A percentile compares a stretch with the other conserved stretches of the same genome.
phyloP scores from a whole-genome alignment of 345 rosid genomes.

The Sisymbrium irio region DNA sequence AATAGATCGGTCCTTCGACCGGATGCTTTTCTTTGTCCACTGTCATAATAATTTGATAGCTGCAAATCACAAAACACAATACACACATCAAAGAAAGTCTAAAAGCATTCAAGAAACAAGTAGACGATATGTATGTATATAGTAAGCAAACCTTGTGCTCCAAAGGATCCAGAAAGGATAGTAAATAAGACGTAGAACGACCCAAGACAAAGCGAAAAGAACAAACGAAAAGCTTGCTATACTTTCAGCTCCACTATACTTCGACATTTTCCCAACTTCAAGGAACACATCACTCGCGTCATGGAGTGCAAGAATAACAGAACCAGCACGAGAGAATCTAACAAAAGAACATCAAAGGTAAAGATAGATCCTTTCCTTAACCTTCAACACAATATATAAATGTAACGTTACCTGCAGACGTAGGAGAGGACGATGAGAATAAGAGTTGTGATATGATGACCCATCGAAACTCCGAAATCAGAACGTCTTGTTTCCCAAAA shows the following conservation, averaged over 20 bases:
- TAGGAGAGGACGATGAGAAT: conserved; percentile 83
- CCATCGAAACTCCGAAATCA: conserved; percentile 96
- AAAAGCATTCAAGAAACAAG: conserved; percentile 15
- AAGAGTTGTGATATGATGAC: conserved; percentile 88
- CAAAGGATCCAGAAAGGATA: conserved; percentile 97
- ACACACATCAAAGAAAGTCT: background rate
- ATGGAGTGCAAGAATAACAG: conserved; percentile 90
- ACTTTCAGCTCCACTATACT: conserved; percentile 79
- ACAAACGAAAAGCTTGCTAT: conserved; percentile 71
- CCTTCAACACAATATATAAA: background rate
- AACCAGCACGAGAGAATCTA: conserved; percentile 93
- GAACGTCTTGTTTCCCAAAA: conserved; percentile 99
- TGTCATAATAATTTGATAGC: conserved; percentile 73
- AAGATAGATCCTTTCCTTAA: background rate
- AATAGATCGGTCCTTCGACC: conserved; percentile 66
- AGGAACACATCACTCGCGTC: conserved; percentile 93
- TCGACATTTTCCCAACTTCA: conserved; percentile 96
- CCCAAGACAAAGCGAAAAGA: conserved; percentile 85
- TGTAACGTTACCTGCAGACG: conserved; percentile 54
- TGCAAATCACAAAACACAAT: conserved; percentile 31
- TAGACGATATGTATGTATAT: background rate
- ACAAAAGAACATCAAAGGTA: conserved; percentile 4
- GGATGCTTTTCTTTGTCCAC: conserved; percentile 67
- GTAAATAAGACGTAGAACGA: conserved; percentile 82
- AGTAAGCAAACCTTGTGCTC: conserved; percentile 85